These are phyloP conservation scores for Russula griseocarnosa DNA, from an alignment of 768 basidiomycete species.

Conservation along the genomic window DNA sequence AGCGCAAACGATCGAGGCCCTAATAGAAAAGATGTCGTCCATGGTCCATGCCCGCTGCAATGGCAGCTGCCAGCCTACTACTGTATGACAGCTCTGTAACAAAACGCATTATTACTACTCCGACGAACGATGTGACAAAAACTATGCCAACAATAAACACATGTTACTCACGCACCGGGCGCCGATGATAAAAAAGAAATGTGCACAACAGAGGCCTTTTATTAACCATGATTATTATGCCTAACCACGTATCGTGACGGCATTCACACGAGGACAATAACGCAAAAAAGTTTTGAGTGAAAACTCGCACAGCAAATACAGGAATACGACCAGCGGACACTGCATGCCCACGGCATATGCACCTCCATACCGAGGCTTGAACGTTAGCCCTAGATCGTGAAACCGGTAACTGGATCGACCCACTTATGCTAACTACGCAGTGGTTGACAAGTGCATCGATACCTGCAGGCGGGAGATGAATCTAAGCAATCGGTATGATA, in stretches of 20 bases:
- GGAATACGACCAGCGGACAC: constrained; percentile 69
- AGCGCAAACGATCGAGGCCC: constrained; percentile 7
- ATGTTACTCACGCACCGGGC: constrained; percentile 54
- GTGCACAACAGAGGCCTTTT: constrained; percentile 70
- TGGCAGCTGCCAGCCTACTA: constrained; percentile 51
- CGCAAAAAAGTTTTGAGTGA: not conserved
- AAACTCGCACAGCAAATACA: constrained; percentile 65
- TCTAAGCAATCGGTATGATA: constrained; percentile 13
- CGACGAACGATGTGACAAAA: constrained; percentile 14
- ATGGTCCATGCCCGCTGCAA: constrained; percentile 85
- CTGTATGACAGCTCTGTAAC: constrained; percentile 48
- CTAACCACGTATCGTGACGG: not conserved
- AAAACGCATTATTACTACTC: not conserved
- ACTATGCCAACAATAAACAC: not conserved
- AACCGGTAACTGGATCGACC: constrained; percentile 32
- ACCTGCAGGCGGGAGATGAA: constrained; percentile 27
- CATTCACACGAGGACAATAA: constrained; percentile 12
- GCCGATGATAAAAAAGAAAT: constrained; percentile 83
- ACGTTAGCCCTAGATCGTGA: constrained; percentile 11
- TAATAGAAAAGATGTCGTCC: constrained; percentile 32
- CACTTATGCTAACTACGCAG: constrained; percentile 73
- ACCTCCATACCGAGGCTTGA: constrained; percentile 66
- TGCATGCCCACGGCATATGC: constrained; percentile 72
- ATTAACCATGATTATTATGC: constrained; percentile 60
- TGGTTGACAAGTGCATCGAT: constrained; percentile 84